phyloP scores from a whole-genome alignment of 257 asterid species.

The Solanum raphanifolium region DNA sequence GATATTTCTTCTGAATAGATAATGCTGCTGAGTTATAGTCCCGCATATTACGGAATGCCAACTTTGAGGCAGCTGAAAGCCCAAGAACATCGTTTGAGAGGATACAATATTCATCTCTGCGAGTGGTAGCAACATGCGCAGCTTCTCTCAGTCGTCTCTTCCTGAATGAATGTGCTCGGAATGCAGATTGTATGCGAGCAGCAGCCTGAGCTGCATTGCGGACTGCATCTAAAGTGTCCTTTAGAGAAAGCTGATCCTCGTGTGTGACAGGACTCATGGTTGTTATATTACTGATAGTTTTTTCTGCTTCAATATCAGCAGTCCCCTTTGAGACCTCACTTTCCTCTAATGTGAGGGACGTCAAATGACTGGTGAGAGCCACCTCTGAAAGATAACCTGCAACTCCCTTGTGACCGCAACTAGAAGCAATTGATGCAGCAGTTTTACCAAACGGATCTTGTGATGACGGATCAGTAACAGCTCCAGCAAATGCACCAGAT shows the following conservation, averaged over 20 bases:
- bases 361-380: slow-evolving; percentile 72
- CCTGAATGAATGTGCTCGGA: slow-evolving; percentile 91
- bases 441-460: slow-evolving; percentile 79
- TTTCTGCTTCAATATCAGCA: slow-evolving; percentile 81
- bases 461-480: slow-evolving; percentile 81
- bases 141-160: slow-evolving; percentile 57
- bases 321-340: slow-evolving; percentile 70
- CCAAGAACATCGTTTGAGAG: slow-evolving; percentile 35
- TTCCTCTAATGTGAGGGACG: slow-evolving; percentile 67
- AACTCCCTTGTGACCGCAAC: slow-evolving; percentile 73
- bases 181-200: slow-evolving; percentile 95
- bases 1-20: slow-evolving; percentile 83
- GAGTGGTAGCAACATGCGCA: slow-evolving; percentile 9
- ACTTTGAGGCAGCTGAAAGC: slow-evolving; percentile 55
- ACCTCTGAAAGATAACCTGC: slow-evolving; percentile 95
- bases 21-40: slow-evolving; percentile 71
- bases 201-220: slow-evolving; percentile 92
- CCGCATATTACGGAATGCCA: slow-evolving; percentile 47
- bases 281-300: slow-evolving; percentile 37
- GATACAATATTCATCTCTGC: slow-evolving; percentile 40
- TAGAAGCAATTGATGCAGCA: slow-evolving; percentile 71
- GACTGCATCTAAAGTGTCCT: slow-evolving; percentile 69
- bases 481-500: slow-evolving; percentile 85
- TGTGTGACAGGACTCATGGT: slow-evolving; percentile 15
- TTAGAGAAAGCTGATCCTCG: slow-evolving; percentile 66